phyloP scores from a whole-genome alignment of 2,329 filamentous ascomycete genomes.

The Knoxdaviesia proteae region DNA sequence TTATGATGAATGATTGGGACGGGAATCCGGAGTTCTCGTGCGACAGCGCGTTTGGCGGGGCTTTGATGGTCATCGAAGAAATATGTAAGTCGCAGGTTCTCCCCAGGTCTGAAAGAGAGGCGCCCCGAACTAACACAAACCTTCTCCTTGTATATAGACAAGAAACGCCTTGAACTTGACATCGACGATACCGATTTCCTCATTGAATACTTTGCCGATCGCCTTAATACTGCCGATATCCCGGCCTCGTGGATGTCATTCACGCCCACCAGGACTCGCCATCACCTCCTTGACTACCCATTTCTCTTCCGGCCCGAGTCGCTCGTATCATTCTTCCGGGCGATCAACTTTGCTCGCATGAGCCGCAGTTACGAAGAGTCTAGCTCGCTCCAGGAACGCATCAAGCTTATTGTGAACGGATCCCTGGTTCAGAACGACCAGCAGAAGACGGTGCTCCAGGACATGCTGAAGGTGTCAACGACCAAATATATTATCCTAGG shows the following conservation, averaged over 20 bases:
- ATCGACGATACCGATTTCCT: constrained; percentile 51
- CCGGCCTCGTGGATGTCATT: constrained; percentile 51
- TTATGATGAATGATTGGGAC: constrained; percentile 66
- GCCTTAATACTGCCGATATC: constrained; percentile 54
- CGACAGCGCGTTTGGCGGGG: constrained; percentile 54
- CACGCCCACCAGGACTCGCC: constrained; percentile 34
- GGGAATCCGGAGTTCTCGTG: constrained; percentile 48
- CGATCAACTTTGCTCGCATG: constrained; percentile 78
- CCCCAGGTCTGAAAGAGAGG: too few species aligned
- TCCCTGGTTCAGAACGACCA: constrained; percentile 33
- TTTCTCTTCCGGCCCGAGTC: constrained; percentile 58
- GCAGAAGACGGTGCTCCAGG: constrained; percentile 39
- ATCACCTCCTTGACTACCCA: constrained; percentile 61
- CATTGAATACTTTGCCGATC: constrained; percentile 55
- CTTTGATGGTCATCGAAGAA: constrained; percentile 49
- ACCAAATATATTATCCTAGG: constrained; percentile 52
- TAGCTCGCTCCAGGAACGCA: constrained; percentile 31
- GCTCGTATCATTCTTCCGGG: constrained; percentile 66
- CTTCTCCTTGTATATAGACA: constrained; percentile 21
- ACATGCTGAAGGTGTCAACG: constrained; percentile 43
- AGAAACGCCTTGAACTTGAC: constrained; percentile 40
- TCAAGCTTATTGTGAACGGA: constrained; percentile 32
- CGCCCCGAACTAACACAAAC: too few species aligned
- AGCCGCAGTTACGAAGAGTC: constrained; percentile 56
- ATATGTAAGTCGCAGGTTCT: constrained; percentile 36